phyloP scores from a whole-genome alignment of 108 stramenopile genomes.

The Pelagomonas calceolata region DNA sequence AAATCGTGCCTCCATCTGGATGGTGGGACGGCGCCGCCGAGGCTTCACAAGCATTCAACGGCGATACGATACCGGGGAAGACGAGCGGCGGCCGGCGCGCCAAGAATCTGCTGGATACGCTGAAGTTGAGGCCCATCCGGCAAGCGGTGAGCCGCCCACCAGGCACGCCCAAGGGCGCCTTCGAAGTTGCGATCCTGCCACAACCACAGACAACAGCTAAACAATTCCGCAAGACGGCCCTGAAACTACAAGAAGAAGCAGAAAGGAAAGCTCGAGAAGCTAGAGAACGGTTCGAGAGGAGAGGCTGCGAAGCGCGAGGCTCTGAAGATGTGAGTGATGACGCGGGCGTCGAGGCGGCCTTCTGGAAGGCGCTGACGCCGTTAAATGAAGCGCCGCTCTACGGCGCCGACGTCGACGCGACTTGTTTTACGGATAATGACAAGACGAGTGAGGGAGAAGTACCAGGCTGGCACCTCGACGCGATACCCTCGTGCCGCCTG shows the following conservation, averaged over 20 bases:
- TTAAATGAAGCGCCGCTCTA: not conserved
- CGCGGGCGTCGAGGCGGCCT: not conserved
- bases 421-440: not conserved
- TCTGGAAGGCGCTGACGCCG: not conserved
- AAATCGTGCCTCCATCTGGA: conserved; percentile 37
- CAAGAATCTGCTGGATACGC: not conserved
- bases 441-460: conserved; percentile 9
- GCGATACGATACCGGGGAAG: conserved; percentile 6
- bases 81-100: not conserved
- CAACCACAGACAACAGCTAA: no score
- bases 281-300: no score
- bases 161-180: conserved; percentile 12
- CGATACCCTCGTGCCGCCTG: conserved; percentile 16
- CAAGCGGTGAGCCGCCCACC: not conserved
- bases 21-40: not conserved
- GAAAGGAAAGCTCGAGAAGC: no score
- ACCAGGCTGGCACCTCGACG: conserved; percentile 38
- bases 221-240: no score
- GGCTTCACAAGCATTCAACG: conserved; percentile 13
- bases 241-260: no score
- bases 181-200: not conserved
- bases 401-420: not conserved
- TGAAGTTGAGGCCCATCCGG: not conserved
- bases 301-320: no score
- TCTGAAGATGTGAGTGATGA: not conserved